Evolutionary conservation across 2,329 filamentous ascomycete species (phyloP), one percentile per base, ranked within the genome.

Genomic region (Knoxdaviesia proteae): DNA sequence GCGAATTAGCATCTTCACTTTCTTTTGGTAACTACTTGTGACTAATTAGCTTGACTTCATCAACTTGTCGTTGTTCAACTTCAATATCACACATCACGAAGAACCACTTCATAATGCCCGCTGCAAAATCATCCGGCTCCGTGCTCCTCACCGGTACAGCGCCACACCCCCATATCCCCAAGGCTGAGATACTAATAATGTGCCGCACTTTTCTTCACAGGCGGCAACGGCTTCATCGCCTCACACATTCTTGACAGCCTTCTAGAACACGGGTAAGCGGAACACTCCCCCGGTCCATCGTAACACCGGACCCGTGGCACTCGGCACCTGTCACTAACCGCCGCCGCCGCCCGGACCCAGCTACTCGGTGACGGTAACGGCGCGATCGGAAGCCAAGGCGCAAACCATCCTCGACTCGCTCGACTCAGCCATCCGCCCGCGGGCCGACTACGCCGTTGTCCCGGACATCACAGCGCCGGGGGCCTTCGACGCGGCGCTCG

Each of bases 381-480:
- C 40, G 10, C 39, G 45, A 2, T 42, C 42, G 7, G 49, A 63
- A n/a, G 60, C 58, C 33, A 72, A 71, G 46, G 66, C 64, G 1
- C 47, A 59, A 3, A 55, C 56, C 2, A 62, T 71, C 41, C 47
- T 61, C 33, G 48, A 59, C 3, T 62, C 62, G 0, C 54, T 67
- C 32, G 53, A 56, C 7, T 30, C 41, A 6, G 8, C 38, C 7
- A 32, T 40, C 32, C 36, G 29, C 5, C 30, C 41, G 0, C 50
- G 57, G 32, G 58, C 65, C 2, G 57, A 59, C 2, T 65, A 60
- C 42, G 60, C 54, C 34, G 69, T 88, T 46, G 80, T 92, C 8
- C 67, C 74, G 40, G 80, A 92, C 49, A 77, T 92, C 48, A 77
- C 78, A 0, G 54, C 74, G 47, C 67, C 74, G 29, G 71, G 70